These are phyloP conservation scores for Populus hybrid DNA, from an alignment of 441 rosid species.

Conservation along the genomic window DNA sequence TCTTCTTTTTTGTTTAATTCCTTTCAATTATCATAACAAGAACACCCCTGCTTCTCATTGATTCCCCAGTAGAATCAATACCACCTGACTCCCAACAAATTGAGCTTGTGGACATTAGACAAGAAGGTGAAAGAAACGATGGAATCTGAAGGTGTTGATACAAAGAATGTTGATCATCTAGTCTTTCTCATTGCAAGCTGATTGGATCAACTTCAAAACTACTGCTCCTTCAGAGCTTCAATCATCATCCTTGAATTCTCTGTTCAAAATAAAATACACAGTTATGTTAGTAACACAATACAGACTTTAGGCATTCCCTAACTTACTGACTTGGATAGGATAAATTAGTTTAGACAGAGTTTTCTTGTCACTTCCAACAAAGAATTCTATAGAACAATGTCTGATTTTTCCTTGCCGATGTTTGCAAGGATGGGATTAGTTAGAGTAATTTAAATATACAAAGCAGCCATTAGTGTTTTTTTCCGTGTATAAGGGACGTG, in stretches of 20 bases:
- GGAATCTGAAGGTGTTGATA: neutral
- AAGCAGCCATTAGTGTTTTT: neutral
- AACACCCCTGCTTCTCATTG: no score
- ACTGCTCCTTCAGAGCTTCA: conserved; percentile 27
- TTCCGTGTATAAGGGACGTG: neutral
- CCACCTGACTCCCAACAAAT: no score
- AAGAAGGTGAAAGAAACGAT: neutral
- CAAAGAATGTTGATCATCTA: neutral
- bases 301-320: neutral
- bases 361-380: neutral
- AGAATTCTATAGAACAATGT: neutral
- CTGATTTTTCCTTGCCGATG: neutral
- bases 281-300: neutral
- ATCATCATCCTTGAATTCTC: conserved; percentile 97
- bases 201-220: conserved; percentile 20
- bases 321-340: neutral
- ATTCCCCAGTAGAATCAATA: no score
- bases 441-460: neutral
- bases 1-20: no score
- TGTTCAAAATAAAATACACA: conserved; percentile 31
- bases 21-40: no score
- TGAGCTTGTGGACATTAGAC: conserved; percentile 4
- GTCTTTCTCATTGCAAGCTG: neutral
- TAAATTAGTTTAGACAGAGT: neutral
- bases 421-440: neutral